Base-by-base conservation (phyloP, 2,329 filamentous ascomycete species). In the Sporothrix schenckii region DNA sequence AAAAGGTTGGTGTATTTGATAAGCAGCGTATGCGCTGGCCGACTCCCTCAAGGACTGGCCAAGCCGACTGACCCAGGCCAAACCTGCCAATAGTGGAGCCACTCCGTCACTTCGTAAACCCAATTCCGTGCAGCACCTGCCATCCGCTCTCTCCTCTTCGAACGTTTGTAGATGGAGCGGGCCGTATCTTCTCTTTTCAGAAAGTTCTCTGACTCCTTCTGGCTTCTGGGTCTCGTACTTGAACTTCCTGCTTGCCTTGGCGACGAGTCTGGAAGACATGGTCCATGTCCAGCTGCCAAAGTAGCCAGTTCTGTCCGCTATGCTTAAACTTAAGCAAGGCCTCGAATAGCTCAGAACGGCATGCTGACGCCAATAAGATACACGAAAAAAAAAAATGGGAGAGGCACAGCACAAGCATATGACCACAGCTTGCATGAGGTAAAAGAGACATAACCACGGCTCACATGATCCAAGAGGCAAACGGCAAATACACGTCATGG, bases 1-100 rank as follows among this genome's bases (percentile, higher is more conserved):
- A 7, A 1, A 71, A 66, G 61, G 56, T 34, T 1, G 30, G 49
- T 39, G 44, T 34, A 71, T 72, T 72, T 75, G 76, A 74, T 75
- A 75, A 76, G 72, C 73, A 66, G 60, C 21, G 16, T 16, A 13
- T 27, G 21, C 24, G 13, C 39, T 41, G n/a, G 39, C 56, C n/a
- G 41, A 13, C 24, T 24, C 19, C 44, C 24, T 27, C 58, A n/a
- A 61, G 24, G 39, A 44, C 58, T 24, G 58, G 58, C n/a, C 58
- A 44, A 27, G 54, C 54, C 19, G 60, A 41, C 60, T 50, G 21
- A 41, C 60, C 60, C n/a, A 41, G 44, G 24, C 60, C 24, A 44
- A 44, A n/a, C 21, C 44, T 24, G 60, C n/a, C 60, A 49, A 50
- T 50, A 34, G 60, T 44, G 44, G 60, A 65, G 44, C 60, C 60